Evolutionary conservation across 2,329 filamentous ascomycete genomes (phyloP).

Genomic region (Epichloe gansuensis): DNA sequence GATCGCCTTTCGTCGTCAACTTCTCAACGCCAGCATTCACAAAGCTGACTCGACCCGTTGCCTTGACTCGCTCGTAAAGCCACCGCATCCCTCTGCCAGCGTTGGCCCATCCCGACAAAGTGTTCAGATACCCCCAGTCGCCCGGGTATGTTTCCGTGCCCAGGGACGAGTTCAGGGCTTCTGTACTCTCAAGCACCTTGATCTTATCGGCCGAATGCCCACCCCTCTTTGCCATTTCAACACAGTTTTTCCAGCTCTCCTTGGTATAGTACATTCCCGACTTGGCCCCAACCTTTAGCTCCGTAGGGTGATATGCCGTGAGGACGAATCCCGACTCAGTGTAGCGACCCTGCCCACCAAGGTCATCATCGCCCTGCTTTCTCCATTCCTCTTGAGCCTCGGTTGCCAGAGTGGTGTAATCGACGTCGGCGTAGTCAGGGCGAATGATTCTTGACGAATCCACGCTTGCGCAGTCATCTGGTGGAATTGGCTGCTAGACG

Average conservation of each 20-base stretch:
- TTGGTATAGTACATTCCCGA: constrained; percentile 46
- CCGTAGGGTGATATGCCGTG: constrained; percentile 37
- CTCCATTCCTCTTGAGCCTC: constrained; percentile 61
- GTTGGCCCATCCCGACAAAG: constrained; percentile 67
- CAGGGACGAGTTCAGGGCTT: constrained; percentile 32
- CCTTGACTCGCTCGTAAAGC: constrained; percentile 42
- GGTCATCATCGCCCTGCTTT: constrained; percentile 38
- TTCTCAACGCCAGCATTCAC: constrained; percentile 35
- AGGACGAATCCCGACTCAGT: constrained; percentile 57
- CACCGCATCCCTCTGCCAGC: constrained; percentile 59
- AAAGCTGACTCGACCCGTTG: constrained; percentile 43
- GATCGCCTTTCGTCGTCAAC: constrained; percentile 27
- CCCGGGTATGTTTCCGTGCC: constrained; percentile 42
- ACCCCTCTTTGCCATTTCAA: constrained; percentile 30
- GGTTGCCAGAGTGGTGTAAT: constrained; percentile 63
- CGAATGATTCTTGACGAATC: constrained; percentile 54
- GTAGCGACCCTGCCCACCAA: constrained; percentile 56
- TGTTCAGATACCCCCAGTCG: constrained; percentile 62
- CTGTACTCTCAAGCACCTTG: constrained; percentile 30
- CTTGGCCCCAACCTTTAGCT: constrained; percentile 20
- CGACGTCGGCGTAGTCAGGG: constrained; percentile 67
- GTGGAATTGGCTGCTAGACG: constrained; percentile 41
- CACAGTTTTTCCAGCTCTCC: constrained; percentile 50
- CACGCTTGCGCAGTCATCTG: constrained; percentile 46
- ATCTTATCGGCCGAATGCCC: constrained; percentile 27